phyloP scores from a whole-genome alignment of 768 basidiomycete species.

The Agrocybe pediades region DNA sequence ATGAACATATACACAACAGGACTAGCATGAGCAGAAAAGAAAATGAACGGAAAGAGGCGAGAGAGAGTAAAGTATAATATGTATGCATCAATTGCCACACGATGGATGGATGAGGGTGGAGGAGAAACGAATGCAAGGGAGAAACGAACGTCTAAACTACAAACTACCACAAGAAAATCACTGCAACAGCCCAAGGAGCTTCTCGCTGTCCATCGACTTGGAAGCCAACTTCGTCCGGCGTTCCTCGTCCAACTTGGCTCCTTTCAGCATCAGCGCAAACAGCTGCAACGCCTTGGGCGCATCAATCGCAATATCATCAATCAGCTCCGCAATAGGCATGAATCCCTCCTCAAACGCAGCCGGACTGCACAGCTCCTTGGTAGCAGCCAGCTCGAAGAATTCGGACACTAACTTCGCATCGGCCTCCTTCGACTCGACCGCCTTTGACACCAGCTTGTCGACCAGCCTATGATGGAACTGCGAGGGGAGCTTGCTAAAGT shows the following conservation, averaged over 20 bases:
- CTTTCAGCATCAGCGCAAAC: constrained; percentile 75
- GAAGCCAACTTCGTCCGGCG: constrained; percentile 55
- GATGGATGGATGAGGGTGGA: constrained; percentile 14
- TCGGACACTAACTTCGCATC: constrained; percentile 79
- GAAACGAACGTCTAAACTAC: constrained; percentile 18
- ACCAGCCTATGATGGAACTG: constrained; percentile 68
- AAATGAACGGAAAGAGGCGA: constrained; percentile 1
- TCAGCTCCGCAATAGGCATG: constrained; percentile 62
- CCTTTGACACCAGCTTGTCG: constrained; percentile 71
- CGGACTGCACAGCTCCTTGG: constrained; percentile 59
- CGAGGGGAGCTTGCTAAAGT: constrained; percentile 75
- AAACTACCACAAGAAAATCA: constrained; percentile 32
- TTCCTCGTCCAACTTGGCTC: constrained; percentile 66
- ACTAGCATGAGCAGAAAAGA: constrained; percentile 16
- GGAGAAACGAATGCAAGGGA: constrained; percentile 16
- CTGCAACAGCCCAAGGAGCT: constrained; percentile 59
- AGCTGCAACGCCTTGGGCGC: constrained; percentile 83
- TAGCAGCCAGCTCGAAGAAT: constrained; percentile 65
- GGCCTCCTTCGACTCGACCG: constrained; percentile 79
- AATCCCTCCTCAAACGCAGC: constrained; percentile 79
- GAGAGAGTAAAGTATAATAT: constrained; percentile 20
- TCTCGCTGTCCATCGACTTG: constrained; percentile 63
- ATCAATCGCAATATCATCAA: constrained; percentile 91
- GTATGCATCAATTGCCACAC: constrained; percentile 15
- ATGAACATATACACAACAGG: constrained; percentile 9